phyloP scores from a whole-genome alignment of 768 basidiomycete species.

The Holtermannia corniformis region DNA sequence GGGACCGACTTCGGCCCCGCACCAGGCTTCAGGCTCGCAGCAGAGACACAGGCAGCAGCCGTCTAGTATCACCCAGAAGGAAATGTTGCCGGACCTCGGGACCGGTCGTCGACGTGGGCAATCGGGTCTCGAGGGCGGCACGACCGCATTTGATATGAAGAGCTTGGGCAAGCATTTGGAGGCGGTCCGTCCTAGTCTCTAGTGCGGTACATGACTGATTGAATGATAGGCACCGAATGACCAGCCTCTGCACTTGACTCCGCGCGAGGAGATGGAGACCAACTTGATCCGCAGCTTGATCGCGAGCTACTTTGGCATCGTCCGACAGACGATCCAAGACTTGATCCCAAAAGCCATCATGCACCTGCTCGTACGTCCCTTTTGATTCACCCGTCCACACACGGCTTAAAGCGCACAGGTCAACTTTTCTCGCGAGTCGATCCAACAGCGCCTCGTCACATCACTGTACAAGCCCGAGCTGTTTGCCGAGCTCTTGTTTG shows the following conservation, averaged over 20 bases:
- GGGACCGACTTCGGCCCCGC: slow-evolving; percentile 1
- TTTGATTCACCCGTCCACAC: not conserved
- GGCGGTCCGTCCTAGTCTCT: slow-evolving; percentile 57
- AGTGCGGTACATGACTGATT: not conserved
- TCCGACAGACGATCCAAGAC: slow-evolving; percentile 93
- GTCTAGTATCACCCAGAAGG: slow-evolving; percentile 27
- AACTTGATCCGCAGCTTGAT: slow-evolving; percentile 89
- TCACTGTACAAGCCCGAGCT: slow-evolving; percentile 88
- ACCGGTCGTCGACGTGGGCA: slow-evolving; percentile 22
- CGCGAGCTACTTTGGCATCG: slow-evolving; percentile 88
- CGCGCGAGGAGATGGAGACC: slow-evolving; percentile 94
- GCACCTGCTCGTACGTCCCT: slow-evolving; percentile 49
- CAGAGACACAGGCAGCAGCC: slow-evolving; percentile 2
- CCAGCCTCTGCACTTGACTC: slow-evolving; percentile 56
- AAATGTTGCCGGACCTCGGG: slow-evolving; percentile 37
- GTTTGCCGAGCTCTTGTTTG: slow-evolving; percentile 80
- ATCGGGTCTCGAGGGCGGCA: slow-evolving; percentile 57
- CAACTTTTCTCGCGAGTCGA: slow-evolving; percentile 89
- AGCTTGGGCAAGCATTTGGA: slow-evolving; percentile 95
- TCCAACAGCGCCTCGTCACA: slow-evolving; percentile 93
- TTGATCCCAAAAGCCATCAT: slow-evolving; percentile 96
- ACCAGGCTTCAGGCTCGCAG: not conserved
- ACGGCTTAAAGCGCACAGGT: slow-evolving; percentile 53
- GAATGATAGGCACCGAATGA: slow-evolving; percentile 48
- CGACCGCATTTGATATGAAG: slow-evolving; percentile 95